Base-by-base conservation (phyloP, 2,329 filamentous ascomycete species). In the Clarireedia hainanense region DNA sequence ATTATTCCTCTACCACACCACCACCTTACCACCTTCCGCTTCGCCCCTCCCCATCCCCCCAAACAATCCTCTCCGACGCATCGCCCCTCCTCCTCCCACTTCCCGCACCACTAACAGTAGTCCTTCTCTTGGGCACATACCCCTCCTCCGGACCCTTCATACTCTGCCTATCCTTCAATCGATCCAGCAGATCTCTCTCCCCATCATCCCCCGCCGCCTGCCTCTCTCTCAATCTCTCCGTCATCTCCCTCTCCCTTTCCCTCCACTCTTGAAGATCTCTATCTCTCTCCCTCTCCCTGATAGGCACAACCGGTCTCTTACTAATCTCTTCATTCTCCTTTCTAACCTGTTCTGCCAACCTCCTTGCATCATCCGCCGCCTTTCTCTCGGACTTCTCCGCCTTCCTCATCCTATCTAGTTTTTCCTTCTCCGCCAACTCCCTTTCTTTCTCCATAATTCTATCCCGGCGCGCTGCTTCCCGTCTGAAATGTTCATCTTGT, bases 311-410 rank as follows among this genome's bases (percentile, higher is more conserved):
- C 23, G 67, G 65, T 23, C 67, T 52, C 6, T 60, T 59, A 27
- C 58, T 53, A 37, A 69, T 69, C 9, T 64, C 67, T 12, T 64
- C 64, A 47, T 69, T 62, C 10, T 67, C 64, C n/a, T 42, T 57
- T 15, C 23, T 53, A 4, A 65, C 9, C 55, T 55, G 42, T 61
- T 61, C 24, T 52, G 60, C 26, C 57, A 58, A 43, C 39, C 57
- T 51, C 6, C 37, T 53, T 0, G 48, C 53, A 37, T 55, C 47
- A 27, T 60, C 58, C 6, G 50, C 54, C 1, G 54, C 50, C 27
- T 63, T 57, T 1, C 46, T 20, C 20, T 55, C 56, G 0, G 42
- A 30, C n/a, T 51, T 58, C 14, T 59, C 57, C 0, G 27, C 40
- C 24, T 56, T 58, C 4, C 43, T 34, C 43, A 49, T 54, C 20